These are phyloP conservation scores for Hemileia vastatrix DNA, from an alignment of 1,284 basidiomycete species.

Conservation along the genomic window DNA sequence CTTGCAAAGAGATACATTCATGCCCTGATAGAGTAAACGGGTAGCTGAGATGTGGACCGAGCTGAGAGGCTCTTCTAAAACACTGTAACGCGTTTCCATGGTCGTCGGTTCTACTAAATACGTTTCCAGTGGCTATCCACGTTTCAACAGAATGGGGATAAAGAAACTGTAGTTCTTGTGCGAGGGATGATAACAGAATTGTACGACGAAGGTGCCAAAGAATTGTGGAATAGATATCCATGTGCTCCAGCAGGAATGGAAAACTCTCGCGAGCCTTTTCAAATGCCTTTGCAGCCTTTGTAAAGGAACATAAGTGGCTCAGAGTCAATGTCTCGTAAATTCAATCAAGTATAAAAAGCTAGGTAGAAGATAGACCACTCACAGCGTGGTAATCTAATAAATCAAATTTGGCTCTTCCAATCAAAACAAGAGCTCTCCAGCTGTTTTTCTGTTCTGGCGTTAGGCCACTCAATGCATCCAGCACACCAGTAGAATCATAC, in stretches of 20 bases:
- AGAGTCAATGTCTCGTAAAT: not conserved
- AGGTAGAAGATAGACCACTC: constrained; percentile 37
- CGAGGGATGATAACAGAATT: constrained; percentile 72
- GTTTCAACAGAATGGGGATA: constrained; percentile 63
- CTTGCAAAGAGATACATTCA: constrained; percentile 78
- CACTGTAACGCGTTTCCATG: constrained; percentile 79
- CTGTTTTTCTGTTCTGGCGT: constrained; percentile 61
- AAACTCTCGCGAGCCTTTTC: constrained; percentile 64
- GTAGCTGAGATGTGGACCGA: constrained; percentile 48
- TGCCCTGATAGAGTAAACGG: constrained; percentile 88
- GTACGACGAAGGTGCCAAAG: constrained; percentile 80
- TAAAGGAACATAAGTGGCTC: constrained; percentile 2
- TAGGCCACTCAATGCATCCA: constrained; percentile 64
- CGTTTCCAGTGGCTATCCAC: constrained; percentile 89
- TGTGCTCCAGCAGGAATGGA: constrained; percentile 73
- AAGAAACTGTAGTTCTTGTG: constrained; percentile 75
- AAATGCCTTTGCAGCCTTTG: constrained; percentile 76
- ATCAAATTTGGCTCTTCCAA: constrained; percentile 77
- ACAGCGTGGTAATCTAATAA: constrained; percentile 73
- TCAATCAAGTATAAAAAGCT: not conserved
- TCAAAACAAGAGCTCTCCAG: constrained; percentile 63
- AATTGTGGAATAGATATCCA: constrained; percentile 87
- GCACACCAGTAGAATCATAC: constrained; percentile 64
- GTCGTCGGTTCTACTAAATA: constrained; percentile 83
- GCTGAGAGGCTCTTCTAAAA: constrained; percentile 65